Percentiles rank a stretch among this genome's conserved stretches.
These are phyloP conservation scores for Ustilago xerochloae DNA, from an alignment of 1,284 basidiomycete genomes.

Conservation along the genomic window DNA sequence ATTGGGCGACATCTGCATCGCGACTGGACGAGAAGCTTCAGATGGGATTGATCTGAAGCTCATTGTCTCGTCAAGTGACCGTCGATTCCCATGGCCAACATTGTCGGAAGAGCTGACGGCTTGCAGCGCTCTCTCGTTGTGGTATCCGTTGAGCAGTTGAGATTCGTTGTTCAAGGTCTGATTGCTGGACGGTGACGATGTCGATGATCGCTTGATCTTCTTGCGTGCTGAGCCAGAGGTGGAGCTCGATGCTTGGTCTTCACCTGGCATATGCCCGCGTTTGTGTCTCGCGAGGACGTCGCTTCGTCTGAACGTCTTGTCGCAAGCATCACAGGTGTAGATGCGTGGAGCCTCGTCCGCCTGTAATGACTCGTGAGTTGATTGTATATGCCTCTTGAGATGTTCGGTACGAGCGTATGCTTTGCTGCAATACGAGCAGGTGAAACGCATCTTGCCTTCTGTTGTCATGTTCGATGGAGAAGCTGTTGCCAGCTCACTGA, in stretches of 20 bases:
- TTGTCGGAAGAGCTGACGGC: background rate
- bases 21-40: background rate
- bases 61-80: background rate
- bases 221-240: no score
- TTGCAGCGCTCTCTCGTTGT: no score
- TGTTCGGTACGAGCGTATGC: constrained; percentile 11
- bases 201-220: constrained; percentile 13
- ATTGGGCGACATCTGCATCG: background rate
- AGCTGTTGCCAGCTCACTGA: no score
- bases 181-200: background rate
- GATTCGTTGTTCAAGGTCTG: no score
- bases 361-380: constrained; percentile 1
- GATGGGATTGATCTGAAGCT: no score
- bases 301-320: constrained; percentile 7
- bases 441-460: constrained; percentile 9
- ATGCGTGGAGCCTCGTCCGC: constrained; percentile 10
- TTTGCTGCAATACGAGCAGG: constrained; percentile 5
- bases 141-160: no score
- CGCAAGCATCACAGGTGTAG: constrained; percentile 10
- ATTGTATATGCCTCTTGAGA: constrained; percentile 14
- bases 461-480: no score
- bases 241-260: background rate
- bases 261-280: constrained; percentile 1
- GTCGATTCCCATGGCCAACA: background rate
- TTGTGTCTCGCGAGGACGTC: constrained; percentile 9